Evolutionary conservation across 2,329 filamentous ascomycete genomes (phyloP), one percentile per base, ranked within the genome.

Genomic region (Fusarium sacchari): DNA sequence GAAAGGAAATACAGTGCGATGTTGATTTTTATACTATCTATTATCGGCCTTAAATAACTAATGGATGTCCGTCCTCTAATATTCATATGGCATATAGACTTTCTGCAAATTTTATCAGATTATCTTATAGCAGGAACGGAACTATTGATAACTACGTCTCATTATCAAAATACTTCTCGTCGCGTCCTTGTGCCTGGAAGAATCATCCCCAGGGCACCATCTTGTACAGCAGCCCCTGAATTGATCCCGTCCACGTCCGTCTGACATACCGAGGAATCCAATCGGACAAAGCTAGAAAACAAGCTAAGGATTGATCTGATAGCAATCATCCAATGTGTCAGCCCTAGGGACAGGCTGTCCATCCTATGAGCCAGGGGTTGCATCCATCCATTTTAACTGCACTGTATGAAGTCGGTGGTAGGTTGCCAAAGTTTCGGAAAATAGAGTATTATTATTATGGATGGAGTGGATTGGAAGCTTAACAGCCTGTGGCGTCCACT

Each of bases 331-430:
- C 13, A 32, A 26, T 28, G 17, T 11, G 62, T 68, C 65, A 68
- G 64, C 47, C 49, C 64, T 69, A 60, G 17, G 15, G 32, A 39
- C 24, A 42, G 36, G 18, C 15, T n/a, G 20, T 32, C 39, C n/a
- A 49, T 30, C 56, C 52, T 52, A 22, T 46, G 37, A 67, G 52
- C 58, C 58, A 64, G 37, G 44, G 56, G 42, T 13, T 42, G 26
- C 43, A 26, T 39, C 32, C 30, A 40, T 36, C 17, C 22, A 44
- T 36, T 11, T 28, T n/a, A 26, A n/a, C 44, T 22, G 22, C 22
- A 47, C 6, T 47, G 13, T 9, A 30, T 26, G 26, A 46, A 13
- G 43, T 14, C 12, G 24, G 43, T 49, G 24, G 43, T 49, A 49
- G 26, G 58, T 44, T 9, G 11, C 30, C 26, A 18, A 28, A n/a